Evolutionary conservation across 176 grass and related monocot genomes (phyloP).

Genomic region (Rhynchospora breviuscula): DNA sequence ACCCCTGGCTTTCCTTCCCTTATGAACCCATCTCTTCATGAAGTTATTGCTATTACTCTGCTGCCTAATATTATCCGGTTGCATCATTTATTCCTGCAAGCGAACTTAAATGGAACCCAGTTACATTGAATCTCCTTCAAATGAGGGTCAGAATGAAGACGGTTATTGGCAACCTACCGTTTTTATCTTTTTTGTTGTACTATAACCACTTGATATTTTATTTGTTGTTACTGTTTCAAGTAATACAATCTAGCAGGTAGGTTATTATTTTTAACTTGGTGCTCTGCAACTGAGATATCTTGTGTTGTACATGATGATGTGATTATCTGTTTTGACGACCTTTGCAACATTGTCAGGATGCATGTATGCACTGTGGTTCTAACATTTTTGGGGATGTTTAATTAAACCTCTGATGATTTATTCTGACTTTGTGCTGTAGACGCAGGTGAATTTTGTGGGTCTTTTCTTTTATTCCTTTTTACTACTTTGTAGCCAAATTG

Average conservation of each 20-base stretch:
- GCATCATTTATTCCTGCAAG: background rate
- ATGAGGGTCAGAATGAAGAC: constrained; percentile 2
- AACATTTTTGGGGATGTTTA: constrained; percentile 27
- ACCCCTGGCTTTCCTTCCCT: constrained; percentile 99
- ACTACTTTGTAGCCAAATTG: background rate
- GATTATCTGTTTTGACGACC: constrained; percentile 24
- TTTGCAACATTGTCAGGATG: constrained; percentile 9
- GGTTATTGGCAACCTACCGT: constrained; percentile 8
- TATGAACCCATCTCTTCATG: constrained; percentile 98
- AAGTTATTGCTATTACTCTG: background rate
- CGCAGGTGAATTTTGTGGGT: background rate
- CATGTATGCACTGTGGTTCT: constrained; percentile 19
- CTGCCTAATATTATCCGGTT: constrained; percentile 4
- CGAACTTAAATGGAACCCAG: constrained; percentile 8
- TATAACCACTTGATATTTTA: constrained; percentile 17
- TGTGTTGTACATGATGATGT: constrained; percentile 30
- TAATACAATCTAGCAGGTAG: constrained; percentile 13
- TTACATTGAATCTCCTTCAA: background rate
- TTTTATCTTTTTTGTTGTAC: constrained; percentile 26
- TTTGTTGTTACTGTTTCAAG: constrained; percentile 9
- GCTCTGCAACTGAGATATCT: constrained; percentile 10
- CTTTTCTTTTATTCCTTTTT: background rate
- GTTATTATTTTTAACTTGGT: constrained; percentile 26
- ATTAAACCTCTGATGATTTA: constrained; percentile 19
- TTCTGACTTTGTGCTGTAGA: background rate